Base-by-base conservation (phyloP, 2,329 filamentous ascomycete species). In the Pochonia chlamydosporia region DNA sequence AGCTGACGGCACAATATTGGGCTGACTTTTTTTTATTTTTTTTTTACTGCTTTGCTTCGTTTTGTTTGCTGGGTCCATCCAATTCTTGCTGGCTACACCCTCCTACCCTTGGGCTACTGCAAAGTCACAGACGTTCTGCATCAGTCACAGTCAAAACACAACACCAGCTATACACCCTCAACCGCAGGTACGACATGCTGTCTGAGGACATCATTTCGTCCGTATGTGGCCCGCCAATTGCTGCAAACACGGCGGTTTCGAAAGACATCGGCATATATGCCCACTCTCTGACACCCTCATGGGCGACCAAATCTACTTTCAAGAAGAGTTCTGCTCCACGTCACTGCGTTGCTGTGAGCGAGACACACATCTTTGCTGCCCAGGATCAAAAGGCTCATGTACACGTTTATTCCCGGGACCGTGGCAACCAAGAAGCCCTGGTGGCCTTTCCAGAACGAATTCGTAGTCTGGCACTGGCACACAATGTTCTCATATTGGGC, bases 371-470 rank as follows among this genome's bases (percentile, higher is more conserved):
- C 40, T 99, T 96, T 63, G 86, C 91, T 4, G 92, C 89, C 4
- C 93, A 99, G 65, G 78, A 86, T 43, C 90, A 91, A 54, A 97
- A 96, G 67, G 89, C 90, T 0, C 87, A 95, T 36, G 79, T 99
- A 2, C 89, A 97, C 68, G 89, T 99, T 47, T 99, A 97, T 68
- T 91, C 81, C 49, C 79, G 90, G 47, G 76, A 83, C 49, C 87
- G 87, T 53, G 87, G 87, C 24, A 93, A 87, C 57, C 90, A 96
- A 62, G 92, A 97, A 68, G 87, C 89, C 6, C 79, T 89, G 16
- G 82, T 97, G 18, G 86, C 91, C 1, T 95, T 99, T 59, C 84
- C 87, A 0, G 92, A 97, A 67, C 81, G 84, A 58, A 89, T 99
- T 59, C 84, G 82, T 54, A 90, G 87, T 66, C 70, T 95, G 58